Base-by-base conservation (phyloP, 2,329 filamentous ascomycete species). In the Beauveria bassiana region DNA sequence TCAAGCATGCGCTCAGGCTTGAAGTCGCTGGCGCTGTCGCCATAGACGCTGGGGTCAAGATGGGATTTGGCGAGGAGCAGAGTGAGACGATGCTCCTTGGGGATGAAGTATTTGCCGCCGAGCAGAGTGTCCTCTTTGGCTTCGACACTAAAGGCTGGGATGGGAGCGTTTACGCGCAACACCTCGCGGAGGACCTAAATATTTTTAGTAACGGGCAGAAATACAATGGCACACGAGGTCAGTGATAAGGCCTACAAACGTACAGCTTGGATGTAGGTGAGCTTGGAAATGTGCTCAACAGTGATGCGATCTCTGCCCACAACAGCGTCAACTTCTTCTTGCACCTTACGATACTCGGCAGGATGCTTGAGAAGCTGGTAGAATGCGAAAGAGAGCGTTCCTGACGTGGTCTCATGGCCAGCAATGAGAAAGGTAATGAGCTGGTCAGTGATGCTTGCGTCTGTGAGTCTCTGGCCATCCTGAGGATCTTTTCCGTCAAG, bases 381-480 rank as follows among this genome's bases (percentile, higher is more conserved):
- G 55, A 89, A 82, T 0, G 81, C 73, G 68, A 89, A 91, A 0
- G 85, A 82, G 14, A 91, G 71, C 18, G 87, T 73, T 3, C 87
- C 87, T 1, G 85, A 84, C 0, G 88, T 88, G 0, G 89, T 92
- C 67, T 91, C 88, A 64, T 90, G 87, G 1, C 86, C 86, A 42
- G 86, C 86, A 66, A 88, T 86, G 10, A 91, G 72, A 65, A 91
- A 90, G 0, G 87, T 91, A 62, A 89, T 86, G 74, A 91, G 83
- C 65, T 91, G 89, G 69, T 87, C 79, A 18, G 84, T 80, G 64
- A 91, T 88, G 54, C 78, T 82, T 5, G 81, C 76, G 63, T 89
- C 85, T 1, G 77, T 80, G 65, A 91, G 74, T n/a, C 79, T 80
- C 66, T 86, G 77, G 14, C 87, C 86, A 4, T 87, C 90, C 72